These are phyloP conservation scores for Phytophthora foliorum DNA, from an alignment of 352 stramenopile species.

Conservation along the genomic window DNA sequence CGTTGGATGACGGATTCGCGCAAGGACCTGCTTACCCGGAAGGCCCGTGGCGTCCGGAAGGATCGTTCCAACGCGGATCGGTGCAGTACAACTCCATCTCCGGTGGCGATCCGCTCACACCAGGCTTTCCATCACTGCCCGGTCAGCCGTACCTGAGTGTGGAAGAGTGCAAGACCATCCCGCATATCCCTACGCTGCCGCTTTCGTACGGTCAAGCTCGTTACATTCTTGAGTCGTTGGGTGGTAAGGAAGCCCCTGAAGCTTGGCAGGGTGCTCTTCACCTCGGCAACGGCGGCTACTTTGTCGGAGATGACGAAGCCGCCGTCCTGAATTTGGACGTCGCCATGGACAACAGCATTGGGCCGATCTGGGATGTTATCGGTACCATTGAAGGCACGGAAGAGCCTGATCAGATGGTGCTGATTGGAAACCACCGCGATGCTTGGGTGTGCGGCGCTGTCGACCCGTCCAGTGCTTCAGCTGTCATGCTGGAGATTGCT, in stretches of 20 bases:
- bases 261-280: slow-evolving; percentile 72
- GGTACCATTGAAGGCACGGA: slow-evolving; percentile 67
- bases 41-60: slow-evolving; percentile 62
- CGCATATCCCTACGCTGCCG: slow-evolving; percentile 54
- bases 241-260: slow-evolving; percentile 59
- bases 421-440: slow-evolving; percentile 94
- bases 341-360: slow-evolving; percentile 80
- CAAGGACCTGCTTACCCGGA: slow-evolving; percentile 54
- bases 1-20: slow-evolving; percentile 82
- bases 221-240: slow-evolving; percentile 75
- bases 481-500: slow-evolving; percentile 87
- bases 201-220: slow-evolving; percentile 88
- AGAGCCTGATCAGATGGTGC: slow-evolving; percentile 72
- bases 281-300: slow-evolving; percentile 69
- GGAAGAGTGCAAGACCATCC: slow-evolving; percentile 56
- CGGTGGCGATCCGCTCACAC: slow-evolving; percentile 77
- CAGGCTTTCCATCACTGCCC: slow-evolving; percentile 55
- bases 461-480: slow-evolving; percentile 81
- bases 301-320: slow-evolving; percentile 71
- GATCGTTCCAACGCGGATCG: slow-evolving; percentile 88
- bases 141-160: slow-evolving; percentile 49
- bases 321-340: slow-evolving; percentile 76
- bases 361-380: slow-evolving; percentile 63
- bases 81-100: slow-evolving; percentile 84
- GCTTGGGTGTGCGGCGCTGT: slow-evolving; percentile 80